Conservation (phyloP, 1,284 basidiomycete genomes). For the Rhodotorula sp. region DNA sequence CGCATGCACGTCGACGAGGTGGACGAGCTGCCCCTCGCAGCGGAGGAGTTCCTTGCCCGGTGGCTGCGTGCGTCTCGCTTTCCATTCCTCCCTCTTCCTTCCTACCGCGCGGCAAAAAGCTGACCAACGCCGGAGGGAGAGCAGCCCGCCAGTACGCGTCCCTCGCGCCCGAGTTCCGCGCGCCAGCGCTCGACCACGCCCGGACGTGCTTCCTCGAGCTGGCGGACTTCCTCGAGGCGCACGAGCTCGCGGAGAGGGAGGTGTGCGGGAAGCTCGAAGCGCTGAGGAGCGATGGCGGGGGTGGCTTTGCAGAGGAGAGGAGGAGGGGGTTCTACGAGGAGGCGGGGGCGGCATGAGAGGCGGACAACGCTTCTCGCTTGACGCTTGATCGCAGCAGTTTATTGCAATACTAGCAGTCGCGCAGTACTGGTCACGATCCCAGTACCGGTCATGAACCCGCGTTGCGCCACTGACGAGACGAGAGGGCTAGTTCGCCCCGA, state of each 20-base stretch:
- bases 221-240: slow-evolving; percentile 35
- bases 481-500: neutral
- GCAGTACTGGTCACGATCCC: too few species aligned
- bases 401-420: too few species aligned
- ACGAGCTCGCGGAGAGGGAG: slow-evolving; percentile 13
- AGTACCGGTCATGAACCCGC: neutral
- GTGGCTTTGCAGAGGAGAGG: neutral
- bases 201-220: slow-evolving; percentile 13
- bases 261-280: neutral
- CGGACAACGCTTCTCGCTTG: neutral
- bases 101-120: neutral
- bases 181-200: neutral
- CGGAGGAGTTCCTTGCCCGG: slow-evolving; percentile 12
- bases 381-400: neutral
- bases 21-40: slow-evolving; percentile 1
- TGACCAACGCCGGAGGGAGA: too few species aligned
- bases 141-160: slow-evolving; percentile 6
- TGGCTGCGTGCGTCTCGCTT: slow-evolving; percentile 17
- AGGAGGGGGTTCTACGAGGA: neutral
- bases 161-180: neutral
- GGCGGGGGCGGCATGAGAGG: neutral
- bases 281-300: neutral
- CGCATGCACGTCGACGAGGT: neutral
- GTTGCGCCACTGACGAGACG: neutral
- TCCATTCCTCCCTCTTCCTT: neutral